phyloP scores from a whole-genome alignment of 345 rosid species.

The Eucalyptus cloeziana region DNA sequence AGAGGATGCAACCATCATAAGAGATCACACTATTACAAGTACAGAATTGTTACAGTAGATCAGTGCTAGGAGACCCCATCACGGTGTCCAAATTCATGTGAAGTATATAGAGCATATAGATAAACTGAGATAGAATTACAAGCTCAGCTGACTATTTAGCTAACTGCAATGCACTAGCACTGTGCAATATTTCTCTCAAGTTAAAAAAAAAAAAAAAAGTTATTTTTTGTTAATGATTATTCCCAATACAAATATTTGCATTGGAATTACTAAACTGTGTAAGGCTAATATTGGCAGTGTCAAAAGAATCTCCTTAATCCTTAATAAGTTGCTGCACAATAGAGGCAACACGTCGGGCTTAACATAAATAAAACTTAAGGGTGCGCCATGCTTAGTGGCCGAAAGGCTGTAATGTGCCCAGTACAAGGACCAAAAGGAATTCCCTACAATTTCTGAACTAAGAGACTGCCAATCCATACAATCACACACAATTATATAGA shows the following conservation, averaged over 20 bases:
- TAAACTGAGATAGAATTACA: neutral
- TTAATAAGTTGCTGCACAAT: neutral
- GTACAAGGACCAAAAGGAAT: neutral
- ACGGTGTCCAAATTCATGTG: neutral
- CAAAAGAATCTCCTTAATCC: neutral
- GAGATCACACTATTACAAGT: neutral
- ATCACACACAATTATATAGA: neutral
- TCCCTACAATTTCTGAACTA: neutral
- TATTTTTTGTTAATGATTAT: neutral
- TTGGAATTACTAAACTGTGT: neutral
- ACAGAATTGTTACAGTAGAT: neutral
- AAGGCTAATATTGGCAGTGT: neutral
- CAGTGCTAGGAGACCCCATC: neutral
- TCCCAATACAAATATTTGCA: neutral
- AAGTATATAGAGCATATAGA: neutral
- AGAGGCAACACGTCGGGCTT: neutral
- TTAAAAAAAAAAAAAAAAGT: neutral
- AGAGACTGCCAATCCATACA: neutral
- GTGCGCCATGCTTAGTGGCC: neutral
- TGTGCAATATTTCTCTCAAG: neutral
- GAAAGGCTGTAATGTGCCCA: neutral
- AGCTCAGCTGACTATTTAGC: neutral
- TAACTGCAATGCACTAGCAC: neutral
- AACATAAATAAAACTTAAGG: neutral
- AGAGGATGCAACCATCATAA: neutral